Evolutionary conservation across 1,284 basidiomycete genomes (phyloP).

Genomic region (Ceratobasidium sp.): DNA sequence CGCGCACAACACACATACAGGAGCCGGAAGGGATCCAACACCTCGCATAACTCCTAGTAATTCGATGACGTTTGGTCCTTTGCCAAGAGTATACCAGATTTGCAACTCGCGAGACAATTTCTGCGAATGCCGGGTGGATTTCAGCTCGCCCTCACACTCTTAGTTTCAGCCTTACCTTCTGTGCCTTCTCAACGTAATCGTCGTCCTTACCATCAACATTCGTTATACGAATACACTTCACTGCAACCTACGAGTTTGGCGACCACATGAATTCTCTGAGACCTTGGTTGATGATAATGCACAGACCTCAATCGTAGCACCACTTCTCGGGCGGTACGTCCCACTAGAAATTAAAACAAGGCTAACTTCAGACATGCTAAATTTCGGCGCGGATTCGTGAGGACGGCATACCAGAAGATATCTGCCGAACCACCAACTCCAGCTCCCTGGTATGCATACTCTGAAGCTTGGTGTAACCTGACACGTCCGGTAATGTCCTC

Average conservation of each 20-base stretch:
- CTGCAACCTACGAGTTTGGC: constrained; percentile 13
- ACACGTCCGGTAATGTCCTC: constrained; percentile 32
- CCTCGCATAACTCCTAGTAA: constrained; percentile 25
- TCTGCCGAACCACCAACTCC: constrained; percentile 41
- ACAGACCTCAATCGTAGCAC: constrained; percentile 8
- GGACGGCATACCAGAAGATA: constrained; percentile 23
- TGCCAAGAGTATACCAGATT: constrained; percentile 26
- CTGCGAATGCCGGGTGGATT: not conserved
- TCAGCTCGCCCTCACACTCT: not conserved
- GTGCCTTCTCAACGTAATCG: constrained; percentile 2
- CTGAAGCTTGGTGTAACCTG: not conserved
- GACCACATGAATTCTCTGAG: not conserved
- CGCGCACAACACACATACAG: constrained; percentile 15
- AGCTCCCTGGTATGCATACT: constrained; percentile 21
- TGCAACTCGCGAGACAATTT: constrained; percentile 36
- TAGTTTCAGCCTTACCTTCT: constrained; percentile 1
- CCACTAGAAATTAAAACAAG: not conserved
- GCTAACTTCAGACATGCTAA: too few relatives aligned
- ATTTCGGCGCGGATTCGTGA: not conserved
- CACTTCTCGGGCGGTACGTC: not conserved
- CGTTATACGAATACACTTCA: constrained; percentile 20
- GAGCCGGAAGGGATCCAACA: constrained; percentile 20
- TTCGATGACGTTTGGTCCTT: constrained; percentile 10
- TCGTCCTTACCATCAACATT: not conserved
- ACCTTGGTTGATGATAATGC: not conserved